Evolutionary conservation across 164 flowering plant genomes (phyloP), one percentile per base, ranked within the genome.

Genomic region (Tetracentron sinense): DNA sequence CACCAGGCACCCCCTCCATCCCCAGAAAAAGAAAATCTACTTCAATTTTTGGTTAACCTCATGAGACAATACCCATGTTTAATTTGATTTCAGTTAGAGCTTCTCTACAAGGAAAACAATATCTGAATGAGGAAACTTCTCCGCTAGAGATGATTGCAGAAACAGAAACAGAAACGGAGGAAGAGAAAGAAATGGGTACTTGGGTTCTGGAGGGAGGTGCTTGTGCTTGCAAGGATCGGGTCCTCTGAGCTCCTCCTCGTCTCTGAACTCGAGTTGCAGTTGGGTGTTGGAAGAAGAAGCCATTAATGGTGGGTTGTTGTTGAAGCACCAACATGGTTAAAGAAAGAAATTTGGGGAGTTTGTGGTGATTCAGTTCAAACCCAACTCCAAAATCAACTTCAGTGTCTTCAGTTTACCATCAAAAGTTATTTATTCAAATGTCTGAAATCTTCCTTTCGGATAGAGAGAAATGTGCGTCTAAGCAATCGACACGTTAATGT

Each of bases 141-240:
- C 4, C 8, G 8, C 38, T 33, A 33, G 17, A 23, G 22, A 51
- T 23, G 11, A 4, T 6, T 2, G 55, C 16, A 23, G 15, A 58
- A 7, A 56, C 2, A 11, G 28, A 53, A 27, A 44, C 8, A 25
- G 51, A 67, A 65, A 49, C 23, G 28, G 50, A 60, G 17, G 33
- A 35, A 30, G 57, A 11, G 8, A 23, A 8, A 50, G 42, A 56
- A 65, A 65, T 51, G 57, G 22, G 46, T 64, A 82, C 90, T 71
- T 82, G 93, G 75, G 93, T 87, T 71, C 81, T 83, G 30, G 93
- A 81, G 44, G 86, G 75, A 64, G 54, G 21, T 1, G 69, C 66
- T 72, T 81, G 79, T 56, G 83, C 71, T 62, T 64, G 67, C 33
- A 75, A 38, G 33, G 60, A 56, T n/a, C 54, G 44, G 4, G 22